Conservation (phyloP, 257 asterid species). For the Ophiorrhiza pumila region DNA sequence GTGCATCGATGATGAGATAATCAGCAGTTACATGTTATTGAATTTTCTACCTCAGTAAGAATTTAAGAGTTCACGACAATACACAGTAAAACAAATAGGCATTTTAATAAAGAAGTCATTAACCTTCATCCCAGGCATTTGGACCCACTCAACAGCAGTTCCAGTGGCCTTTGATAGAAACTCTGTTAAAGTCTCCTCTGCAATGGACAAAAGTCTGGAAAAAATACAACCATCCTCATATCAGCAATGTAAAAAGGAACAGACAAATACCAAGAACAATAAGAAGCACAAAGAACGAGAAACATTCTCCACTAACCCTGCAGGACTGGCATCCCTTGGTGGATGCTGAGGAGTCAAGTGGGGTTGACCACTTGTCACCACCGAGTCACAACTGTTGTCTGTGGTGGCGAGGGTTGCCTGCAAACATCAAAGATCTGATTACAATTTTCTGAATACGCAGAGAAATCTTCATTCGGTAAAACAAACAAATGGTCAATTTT, state of each 20-base stretch:
- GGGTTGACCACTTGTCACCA: conserved; percentile 95
- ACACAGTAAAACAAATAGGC: not conserved
- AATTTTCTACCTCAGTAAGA: not conserved
- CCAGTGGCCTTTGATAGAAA: conserved; percentile 99
- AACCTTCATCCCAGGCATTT: conserved; percentile 99
- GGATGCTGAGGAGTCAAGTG: conserved; percentile 88
- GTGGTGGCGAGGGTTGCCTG: conserved; percentile 76
- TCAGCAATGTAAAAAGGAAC: conserved; percentile 7
- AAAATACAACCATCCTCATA: conserved; percentile 21
- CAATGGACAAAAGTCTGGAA: conserved; percentile 88
- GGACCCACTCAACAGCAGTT: conserved; percentile 99
- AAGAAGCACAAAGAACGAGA: conserved; percentile 11
- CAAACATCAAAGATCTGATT: conserved; percentile 17
- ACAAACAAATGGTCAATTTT: not conserved
- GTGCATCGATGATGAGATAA: not conserved
- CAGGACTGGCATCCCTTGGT: conserved; percentile 98
- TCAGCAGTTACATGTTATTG: not conserved
- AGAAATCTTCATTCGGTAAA: not conserved
- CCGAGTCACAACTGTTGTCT: conserved; percentile 96
- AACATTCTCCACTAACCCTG: conserved; percentile 62
- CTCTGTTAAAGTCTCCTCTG: conserved; percentile 99
- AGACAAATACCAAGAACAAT: not conserved
- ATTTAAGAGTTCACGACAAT: not conserved
- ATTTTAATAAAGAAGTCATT: not conserved
- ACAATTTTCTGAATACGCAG: not conserved